Base-by-base conservation (phyloP, 495 filamentous ascomycete species). In the Aspergillus sparsus region DNA sequence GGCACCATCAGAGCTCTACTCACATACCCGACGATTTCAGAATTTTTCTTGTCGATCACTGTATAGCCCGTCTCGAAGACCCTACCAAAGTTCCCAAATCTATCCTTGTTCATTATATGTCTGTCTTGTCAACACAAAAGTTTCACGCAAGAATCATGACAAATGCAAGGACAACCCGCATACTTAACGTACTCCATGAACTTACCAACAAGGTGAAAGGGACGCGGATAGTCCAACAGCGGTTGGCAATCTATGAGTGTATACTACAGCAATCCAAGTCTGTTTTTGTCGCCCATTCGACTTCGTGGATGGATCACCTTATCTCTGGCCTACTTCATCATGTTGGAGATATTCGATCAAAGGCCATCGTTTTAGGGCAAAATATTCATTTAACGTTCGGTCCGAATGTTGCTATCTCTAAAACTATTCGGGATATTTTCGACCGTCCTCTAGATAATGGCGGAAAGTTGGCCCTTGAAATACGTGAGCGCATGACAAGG, bases 271-370 rank as follows among this genome's bases (percentile, higher is more conserved):
- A 94, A 71, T 80, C 82, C 10, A 89, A 81, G 58, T 65, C 78
- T 5, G 73, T 81, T 15, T 95, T 98, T 85, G 78, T 88, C 53
- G 66, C 72, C 7, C 69, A 74, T 10, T 58, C 76, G n/a, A 35
- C 64, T 3, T 46, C 74, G 21, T 98, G 93, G 93, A 80, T 96
- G 39, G 75, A 87, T 33, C 87, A 93, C 68, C 71, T 96, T n/a
- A 84, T 97, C 55, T 83, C 81, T 21, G 90, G 91, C 33, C 83
- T 96, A 73, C 82, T 96, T 18, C 90, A 90, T 70, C 86, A 73
- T 53, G 70, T 92, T 51, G 89, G 87, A 62, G 92, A 96, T 45
- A 87, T 90, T 36, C 79, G 91, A 44, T 69, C 77, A 3, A 82
- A 84, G n/a, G 91, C 92, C 11, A 87, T 98, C 21, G 71, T 80